phyloP scores from a whole-genome alignment of 352 stramenopile genomes.

The Phytophthora uliginosa region DNA sequence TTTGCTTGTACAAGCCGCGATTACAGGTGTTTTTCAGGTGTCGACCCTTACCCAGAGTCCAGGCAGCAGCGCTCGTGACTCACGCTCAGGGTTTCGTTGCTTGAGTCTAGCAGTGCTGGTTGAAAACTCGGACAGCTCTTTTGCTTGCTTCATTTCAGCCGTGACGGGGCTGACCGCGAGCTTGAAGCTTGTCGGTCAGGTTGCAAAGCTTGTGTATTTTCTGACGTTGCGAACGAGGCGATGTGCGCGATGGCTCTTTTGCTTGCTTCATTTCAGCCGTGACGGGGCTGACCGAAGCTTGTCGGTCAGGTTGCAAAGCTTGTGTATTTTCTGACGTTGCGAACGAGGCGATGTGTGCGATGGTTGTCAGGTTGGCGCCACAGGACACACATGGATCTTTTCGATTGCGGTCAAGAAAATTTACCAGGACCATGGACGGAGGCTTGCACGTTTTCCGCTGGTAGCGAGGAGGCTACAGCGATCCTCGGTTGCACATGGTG shows the following conservation, averaged over 20 bases:
- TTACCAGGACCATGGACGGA: background rate
- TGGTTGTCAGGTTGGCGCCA: slow-evolving; percentile 4
- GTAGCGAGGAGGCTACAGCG: slow-evolving; percentile 10
- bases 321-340: slow-evolving; percentile 1
- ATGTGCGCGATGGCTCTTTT: slow-evolving; percentile 17
- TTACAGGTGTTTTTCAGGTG: slow-evolving; percentile 33
- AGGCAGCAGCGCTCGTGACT: slow-evolving; percentile 13
- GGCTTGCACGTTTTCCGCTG: slow-evolving; percentile 2
- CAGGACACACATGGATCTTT: background rate
- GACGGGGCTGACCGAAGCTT: slow-evolving; percentile 15
- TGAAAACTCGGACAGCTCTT: slow-evolving; percentile 12
- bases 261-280: slow-evolving; percentile 23
- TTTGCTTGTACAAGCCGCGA: slow-evolving; percentile 29
- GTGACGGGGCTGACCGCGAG: slow-evolving; percentile 10
- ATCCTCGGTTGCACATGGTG: slow-evolving; percentile 27
- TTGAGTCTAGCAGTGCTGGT: slow-evolving; percentile 2
- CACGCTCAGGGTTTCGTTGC: slow-evolving; percentile 9
- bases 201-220: background rate
- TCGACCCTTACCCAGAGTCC: slow-evolving; percentile 18
- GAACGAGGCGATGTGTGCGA: slow-evolving; percentile 1
- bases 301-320: slow-evolving; percentile 7
- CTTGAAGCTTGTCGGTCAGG: slow-evolving; percentile 17
- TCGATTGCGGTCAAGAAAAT: background rate
- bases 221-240: background rate
- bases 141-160: slow-evolving; percentile 28